Base-by-base conservation (phyloP, 768 basidiomycete genomes). In the Mycena rebaudengoi region DNA sequence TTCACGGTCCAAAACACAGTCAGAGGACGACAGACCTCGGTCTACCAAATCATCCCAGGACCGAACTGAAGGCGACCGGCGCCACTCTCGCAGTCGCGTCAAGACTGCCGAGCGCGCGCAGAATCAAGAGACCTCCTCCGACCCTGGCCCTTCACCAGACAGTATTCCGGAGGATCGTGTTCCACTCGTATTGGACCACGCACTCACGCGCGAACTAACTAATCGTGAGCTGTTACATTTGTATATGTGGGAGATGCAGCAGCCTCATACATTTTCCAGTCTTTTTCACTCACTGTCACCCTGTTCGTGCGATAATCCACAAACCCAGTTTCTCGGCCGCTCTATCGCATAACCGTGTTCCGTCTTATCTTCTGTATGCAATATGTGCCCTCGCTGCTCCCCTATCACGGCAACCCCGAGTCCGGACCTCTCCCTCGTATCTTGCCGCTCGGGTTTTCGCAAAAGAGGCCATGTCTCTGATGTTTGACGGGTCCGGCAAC, bases 201-300 rank as follows among this genome's bases (percentile, higher is more conserved):
- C 82, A 26, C 83, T 90, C 60, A 91, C 87, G 25, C 85, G 89
- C 57, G 91, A 92, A 74, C 83, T 93, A 60, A 89, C 90, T 32
- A 91, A 91, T 72, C 79, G 91, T 91, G 74, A 72, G 90, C 79
- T 43, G 23, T 35, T 63, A 59, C 49, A 65, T 54, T 69, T 40
- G 60, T n/a, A n/a, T n/a, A n/a, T n/a, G n/a, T n/a, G n/a, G n/a
- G n/a, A n/a, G n/a, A n/a, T n/a, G n/a, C n/a, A n/a, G 37, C 50
- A 44, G 46, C 53, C 56, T 46, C 57, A 56, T 32, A 30, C 41
- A 46, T 51, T 49, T 33, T 49, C 39, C 69, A 94, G 92, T 94
- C 11, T 94, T 94, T 75, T 94, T 94, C 74, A 84, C 92, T 25
- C 91, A 91, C 73, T 90, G 89, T 67, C 91, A 94, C 71, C 92